phyloP scores from a whole-genome alignment of 1,284 basidiomycete species.

The Apiotrichum porosum region DNA sequence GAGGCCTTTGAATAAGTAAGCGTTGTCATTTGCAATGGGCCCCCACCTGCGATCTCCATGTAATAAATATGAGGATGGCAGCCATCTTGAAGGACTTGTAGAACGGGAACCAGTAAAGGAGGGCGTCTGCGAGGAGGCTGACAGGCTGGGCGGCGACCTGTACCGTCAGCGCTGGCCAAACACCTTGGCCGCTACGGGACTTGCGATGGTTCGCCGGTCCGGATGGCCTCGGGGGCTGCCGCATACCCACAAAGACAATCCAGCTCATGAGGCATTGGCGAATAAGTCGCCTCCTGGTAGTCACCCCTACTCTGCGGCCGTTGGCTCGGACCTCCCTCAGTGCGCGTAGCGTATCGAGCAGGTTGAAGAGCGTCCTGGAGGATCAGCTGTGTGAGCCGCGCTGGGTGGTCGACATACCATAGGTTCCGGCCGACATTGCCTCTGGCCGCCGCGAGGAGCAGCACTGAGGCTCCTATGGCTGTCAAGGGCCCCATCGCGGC shows the following conservation, averaged over 20 bases:
- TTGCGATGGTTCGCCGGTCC: background rate
- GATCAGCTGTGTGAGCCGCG: slow-evolving; percentile 1
- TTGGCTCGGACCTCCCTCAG: slow-evolving; percentile 26
- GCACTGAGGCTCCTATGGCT: too few relatives aligned
- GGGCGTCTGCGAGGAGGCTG: slow-evolving; percentile 7
- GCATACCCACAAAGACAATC: slow-evolving; percentile 34
- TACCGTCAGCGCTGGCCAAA: background rate
- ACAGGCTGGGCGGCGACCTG: slow-evolving; percentile 21
- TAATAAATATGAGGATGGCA: slow-evolving; percentile 16
- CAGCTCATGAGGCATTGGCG: slow-evolving; percentile 29
- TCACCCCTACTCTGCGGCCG: slow-evolving; percentile 28
- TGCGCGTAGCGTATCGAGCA: slow-evolving; percentile 35
- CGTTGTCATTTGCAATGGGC: background rate
- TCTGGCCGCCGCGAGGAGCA: background rate
- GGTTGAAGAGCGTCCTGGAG: slow-evolving; percentile 25
- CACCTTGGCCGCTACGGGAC: too few relatives aligned
- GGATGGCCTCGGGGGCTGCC: background rate
- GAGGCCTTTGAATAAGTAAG: slow-evolving; percentile 20
- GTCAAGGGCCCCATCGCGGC: too few relatives aligned
- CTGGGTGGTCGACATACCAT: slow-evolving; percentile 2
- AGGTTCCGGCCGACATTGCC: background rate
- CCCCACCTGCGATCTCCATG: slow-evolving; percentile 27
- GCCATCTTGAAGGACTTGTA: slow-evolving; percentile 28
- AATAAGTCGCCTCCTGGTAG: slow-evolving; percentile 28
- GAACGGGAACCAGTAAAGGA: slow-evolving; percentile 38